These are phyloP conservation scores for Termitomyces sp. DNA, from an alignment of 1,284 basidiomycete species.

Conservation along the genomic window DNA sequence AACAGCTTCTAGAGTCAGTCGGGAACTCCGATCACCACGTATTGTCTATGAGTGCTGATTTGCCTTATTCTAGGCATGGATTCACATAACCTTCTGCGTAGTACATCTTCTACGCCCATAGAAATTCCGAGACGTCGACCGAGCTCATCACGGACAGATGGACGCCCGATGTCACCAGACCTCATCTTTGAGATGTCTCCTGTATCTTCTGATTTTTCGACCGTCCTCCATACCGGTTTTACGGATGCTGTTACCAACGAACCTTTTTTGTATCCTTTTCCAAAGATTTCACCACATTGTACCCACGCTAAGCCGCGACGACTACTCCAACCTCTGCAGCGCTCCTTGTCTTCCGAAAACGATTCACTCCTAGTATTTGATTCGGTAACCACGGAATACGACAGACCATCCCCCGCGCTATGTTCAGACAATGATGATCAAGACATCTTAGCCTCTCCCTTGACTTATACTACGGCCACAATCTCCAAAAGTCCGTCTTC, in stretches of 20 bases:
- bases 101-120: slow-evolving; percentile 31
- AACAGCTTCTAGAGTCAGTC: neutral
- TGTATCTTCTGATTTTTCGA: slow-evolving; percentile 24
- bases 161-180: slow-evolving; percentile 30
- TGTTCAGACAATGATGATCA: slow-evolving; percentile 8
- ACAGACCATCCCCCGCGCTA: neutral
- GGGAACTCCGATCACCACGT: slow-evolving; percentile 13
- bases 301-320: slow-evolving; percentile 11
- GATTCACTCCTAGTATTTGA: neutral
- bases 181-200: slow-evolving; percentile 42
- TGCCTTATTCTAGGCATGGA: slow-evolving; percentile 9
- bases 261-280: slow-evolving; percentile 34
- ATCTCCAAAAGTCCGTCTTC: slow-evolving; percentile 15
- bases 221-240: slow-evolving; percentile 16
- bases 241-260: slow-evolving; percentile 20
- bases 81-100: slow-evolving; percentile 7
- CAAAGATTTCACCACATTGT: slow-evolving; percentile 19
- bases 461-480: slow-evolving; percentile 3
- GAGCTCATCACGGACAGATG: slow-evolving; percentile 14
- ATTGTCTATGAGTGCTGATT: slow-evolving; percentile 1
- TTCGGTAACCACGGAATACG: slow-evolving; percentile 7
- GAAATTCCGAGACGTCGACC: slow-evolving; percentile 31
- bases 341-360: neutral
- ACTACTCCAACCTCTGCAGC: slow-evolving; percentile 10
- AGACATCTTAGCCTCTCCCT: neutral